phyloP scores from a whole-genome alignment of 371 early-diverging fungal genomes.

The Mucor piriformis region DNA sequence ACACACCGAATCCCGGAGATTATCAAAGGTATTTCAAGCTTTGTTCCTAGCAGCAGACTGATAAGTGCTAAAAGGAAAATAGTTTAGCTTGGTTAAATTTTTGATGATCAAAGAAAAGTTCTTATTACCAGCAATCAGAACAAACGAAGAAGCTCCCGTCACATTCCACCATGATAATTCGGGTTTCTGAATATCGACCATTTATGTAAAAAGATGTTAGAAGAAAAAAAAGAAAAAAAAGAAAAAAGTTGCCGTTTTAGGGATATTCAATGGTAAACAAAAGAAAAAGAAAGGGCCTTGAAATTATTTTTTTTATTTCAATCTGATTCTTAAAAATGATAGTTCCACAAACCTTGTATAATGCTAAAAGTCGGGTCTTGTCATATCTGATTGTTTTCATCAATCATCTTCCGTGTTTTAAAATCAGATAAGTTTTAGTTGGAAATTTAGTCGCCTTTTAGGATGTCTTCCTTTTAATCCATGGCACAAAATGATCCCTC shows the following conservation, averaged over 20 bases:
- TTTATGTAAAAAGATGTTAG: no score
- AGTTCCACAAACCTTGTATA: neutral
- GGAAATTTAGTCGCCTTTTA: no score
- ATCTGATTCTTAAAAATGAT: neutral
- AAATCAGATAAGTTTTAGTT: no score
- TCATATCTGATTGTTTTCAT: neutral
- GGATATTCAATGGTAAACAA: neutral
- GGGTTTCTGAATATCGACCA: constrained; percentile 13
- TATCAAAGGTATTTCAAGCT: constrained; percentile 43
- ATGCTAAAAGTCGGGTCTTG: neutral
- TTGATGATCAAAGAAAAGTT: neutral
- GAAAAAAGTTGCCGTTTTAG: neutral
- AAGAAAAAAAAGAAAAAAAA: neutral
- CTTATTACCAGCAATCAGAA: constrained; percentile 43
- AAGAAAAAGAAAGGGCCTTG: neutral
- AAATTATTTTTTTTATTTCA: neutral
- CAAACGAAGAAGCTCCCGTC: constrained; percentile 36
- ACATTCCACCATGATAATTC: constrained; percentile 47
- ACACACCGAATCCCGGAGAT: constrained; percentile 48
- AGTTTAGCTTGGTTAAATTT: neutral
- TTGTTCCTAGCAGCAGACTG: constrained; percentile 38
- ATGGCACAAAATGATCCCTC: no score
- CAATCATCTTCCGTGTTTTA: neutral
- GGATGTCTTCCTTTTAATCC: no score
- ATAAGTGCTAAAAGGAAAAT: constrained; percentile 26